phyloP scores from a whole-genome alignment of 768 basidiomycete genomes.

The Termitomyces eurrhizus region DNA sequence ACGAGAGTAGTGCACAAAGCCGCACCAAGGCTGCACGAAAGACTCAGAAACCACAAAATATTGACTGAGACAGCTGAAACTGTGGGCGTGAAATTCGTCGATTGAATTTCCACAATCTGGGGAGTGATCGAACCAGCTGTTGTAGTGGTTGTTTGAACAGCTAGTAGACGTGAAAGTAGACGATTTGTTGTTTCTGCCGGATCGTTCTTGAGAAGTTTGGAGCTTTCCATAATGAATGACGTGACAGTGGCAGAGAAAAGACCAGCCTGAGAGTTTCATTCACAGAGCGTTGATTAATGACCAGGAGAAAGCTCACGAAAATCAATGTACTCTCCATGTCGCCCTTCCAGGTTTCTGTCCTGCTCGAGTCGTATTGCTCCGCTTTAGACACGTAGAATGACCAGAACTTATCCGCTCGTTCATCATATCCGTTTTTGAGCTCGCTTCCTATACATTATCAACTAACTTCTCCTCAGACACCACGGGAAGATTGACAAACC shows the following conservation, averaged over 20 bases:
- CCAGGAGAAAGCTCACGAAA: constrained; percentile 21
- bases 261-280: constrained; percentile 27
- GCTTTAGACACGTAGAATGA: constrained; percentile 8
- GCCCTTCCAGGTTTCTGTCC: constrained; percentile 11
- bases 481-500: neutral
- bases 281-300: neutral
- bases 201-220: constrained; percentile 28
- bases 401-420: constrained; percentile 7
- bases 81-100: constrained; percentile 11
- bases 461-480: neutral
- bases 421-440: neutral
- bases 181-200: constrained; percentile 18
- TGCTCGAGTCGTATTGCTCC: neutral
- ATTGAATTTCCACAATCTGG: neutral
- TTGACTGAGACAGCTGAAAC: constrained; percentile 21
- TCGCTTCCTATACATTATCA: neutral
- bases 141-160: neutral
- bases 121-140: neutral
- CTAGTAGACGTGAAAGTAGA: constrained; percentile 22
- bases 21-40: constrained; percentile 22
- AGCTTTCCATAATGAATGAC: constrained; percentile 34
- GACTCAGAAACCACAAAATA: constrained; percentile 27
- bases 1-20: constrained; percentile 24
- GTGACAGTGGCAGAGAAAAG: constrained; percentile 37
- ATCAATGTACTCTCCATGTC: constrained; percentile 21